These are phyloP conservation scores for Phytophthora vignae DNA, from an alignment of 352 stramenopile genomes.

Conservation along the genomic window DNA sequence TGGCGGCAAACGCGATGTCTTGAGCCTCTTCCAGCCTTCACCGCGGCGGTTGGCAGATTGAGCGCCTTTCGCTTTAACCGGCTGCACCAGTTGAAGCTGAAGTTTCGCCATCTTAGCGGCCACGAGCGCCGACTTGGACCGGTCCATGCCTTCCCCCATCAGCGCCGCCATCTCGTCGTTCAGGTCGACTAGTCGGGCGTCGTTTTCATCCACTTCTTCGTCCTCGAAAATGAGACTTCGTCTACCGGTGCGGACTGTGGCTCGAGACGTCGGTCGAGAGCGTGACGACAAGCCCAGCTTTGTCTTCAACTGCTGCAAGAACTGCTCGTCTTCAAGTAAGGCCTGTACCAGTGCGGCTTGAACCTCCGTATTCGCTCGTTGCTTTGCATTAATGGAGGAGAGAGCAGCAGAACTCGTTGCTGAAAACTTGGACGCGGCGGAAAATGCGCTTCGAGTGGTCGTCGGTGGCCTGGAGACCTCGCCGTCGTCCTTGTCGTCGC, in stretches of 20 bases:
- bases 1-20: constrained; percentile 55
- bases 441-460: constrained; percentile 23
- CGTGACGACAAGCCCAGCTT: constrained; percentile 62
- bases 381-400: constrained; percentile 27
- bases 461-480: constrained; percentile 8
- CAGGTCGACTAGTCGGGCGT: constrained; percentile 37
- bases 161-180: constrained; percentile 57
- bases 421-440: constrained; percentile 16
- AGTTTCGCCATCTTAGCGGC: constrained; percentile 69
- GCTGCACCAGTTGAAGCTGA: constrained; percentile 42
- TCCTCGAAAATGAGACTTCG: constrained; percentile 20
- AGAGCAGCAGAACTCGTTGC: constrained; percentile 1
- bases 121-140: constrained; percentile 56
- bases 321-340: constrained; percentile 68
- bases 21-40: constrained; percentile 82
- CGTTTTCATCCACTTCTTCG: constrained; percentile 25
- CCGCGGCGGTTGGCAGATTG: constrained; percentile 38
- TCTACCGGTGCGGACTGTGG: constrained; percentile 12
- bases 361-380: constrained; percentile 35
- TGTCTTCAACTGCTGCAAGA: constrained; percentile 59
- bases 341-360: constrained; percentile 43
- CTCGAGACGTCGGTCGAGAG: constrained; percentile 32
- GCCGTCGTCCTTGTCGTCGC: constrained; percentile 28
- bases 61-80: background rate
- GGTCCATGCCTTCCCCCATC: constrained; percentile 58